Percentiles rank a stretch among this genome's conserved stretches.
phyloP scores from a whole-genome alignment of 164 flowering plant genomes.

The Nymphaea colorata region DNA sequence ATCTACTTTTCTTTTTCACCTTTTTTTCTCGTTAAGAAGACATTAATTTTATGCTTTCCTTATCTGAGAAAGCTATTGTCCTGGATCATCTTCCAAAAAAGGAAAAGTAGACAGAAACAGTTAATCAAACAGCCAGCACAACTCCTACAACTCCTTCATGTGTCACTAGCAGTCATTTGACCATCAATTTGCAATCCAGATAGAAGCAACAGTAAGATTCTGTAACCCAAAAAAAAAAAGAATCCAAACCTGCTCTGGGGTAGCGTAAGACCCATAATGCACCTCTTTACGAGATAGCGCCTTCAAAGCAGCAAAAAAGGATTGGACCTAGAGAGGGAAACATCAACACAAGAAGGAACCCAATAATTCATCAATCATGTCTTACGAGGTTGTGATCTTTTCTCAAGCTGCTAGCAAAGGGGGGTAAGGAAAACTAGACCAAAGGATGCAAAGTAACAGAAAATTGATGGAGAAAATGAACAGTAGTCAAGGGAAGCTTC shows the following conservation, averaged over 20 bases:
- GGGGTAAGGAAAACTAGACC: not conserved
- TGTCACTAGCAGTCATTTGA: no score
- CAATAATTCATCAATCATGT: not conserved
- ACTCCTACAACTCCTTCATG: no score
- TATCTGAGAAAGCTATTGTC: no score
- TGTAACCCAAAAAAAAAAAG: not conserved
- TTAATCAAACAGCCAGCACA: no score
- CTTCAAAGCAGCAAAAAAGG: constrained; percentile 69
- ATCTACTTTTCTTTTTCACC: no score
- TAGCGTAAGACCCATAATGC: constrained; percentile 94
- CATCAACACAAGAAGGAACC: not conserved
- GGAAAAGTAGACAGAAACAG: no score
- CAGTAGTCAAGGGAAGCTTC: not conserved
- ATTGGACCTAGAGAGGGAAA: constrained; percentile 54
- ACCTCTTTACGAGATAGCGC: constrained; percentile 95
- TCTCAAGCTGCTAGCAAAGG: not conserved
- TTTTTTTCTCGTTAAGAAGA: no score
- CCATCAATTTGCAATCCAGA: no score
- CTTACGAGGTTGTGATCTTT: not conserved
- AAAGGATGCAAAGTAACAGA: no score
- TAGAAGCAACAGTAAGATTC: no score
- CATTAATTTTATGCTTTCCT: no score
- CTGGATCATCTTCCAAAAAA: no score
- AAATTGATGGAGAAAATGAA: not conserved
- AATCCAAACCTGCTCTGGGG: constrained; percentile 79